Evolutionary conservation across 495 filamentous ascomycete species (phyloP).

Genomic region (Bacidia gigantensis): DNA sequence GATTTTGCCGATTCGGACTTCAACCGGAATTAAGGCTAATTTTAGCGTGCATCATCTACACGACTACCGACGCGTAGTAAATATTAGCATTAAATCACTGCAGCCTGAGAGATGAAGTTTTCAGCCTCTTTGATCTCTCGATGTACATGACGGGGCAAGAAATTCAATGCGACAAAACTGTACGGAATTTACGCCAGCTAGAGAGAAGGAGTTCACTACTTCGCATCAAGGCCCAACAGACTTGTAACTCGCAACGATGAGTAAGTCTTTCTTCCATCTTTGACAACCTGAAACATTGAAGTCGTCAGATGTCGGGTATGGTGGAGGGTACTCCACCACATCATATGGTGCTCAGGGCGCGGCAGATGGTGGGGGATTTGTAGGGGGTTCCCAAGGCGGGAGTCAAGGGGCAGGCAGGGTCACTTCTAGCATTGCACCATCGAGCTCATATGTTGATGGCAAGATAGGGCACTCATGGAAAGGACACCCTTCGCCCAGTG

Average conservation of each 20-base stretch:
- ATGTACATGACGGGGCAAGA: no score
- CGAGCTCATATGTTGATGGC: no score
- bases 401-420: slow-evolving; percentile 32
- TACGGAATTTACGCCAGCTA: no score
- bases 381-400: slow-evolving; percentile 38
- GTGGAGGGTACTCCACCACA: slow-evolving; percentile 36
- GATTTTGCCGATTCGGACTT: no score
- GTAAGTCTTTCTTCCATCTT: neutral
- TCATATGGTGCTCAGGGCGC: slow-evolving; percentile 47
- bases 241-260: neutral
- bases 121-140: no score
- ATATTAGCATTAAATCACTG: neutral
- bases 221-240: no score
- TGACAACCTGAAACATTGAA: neutral
- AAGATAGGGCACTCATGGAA: slow-evolving; percentile 37
- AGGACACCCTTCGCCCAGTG: slow-evolving; percentile 73
- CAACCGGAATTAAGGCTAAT: no score
- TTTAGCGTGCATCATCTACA: no score
- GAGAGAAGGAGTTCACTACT: no score
- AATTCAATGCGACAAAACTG: no score
- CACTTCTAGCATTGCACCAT: no score
- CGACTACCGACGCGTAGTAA: neutral
- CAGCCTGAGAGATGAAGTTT: no score
- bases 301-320: slow-evolving; percentile 14
- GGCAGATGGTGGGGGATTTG: slow-evolving; percentile 53